Percentiles rank a stretch among this genome's conserved stretches.
These are phyloP conservation scores for Sclerotinia spermophila DNA, from an alignment of 2,329 filamentous ascomycete genomes.

Conservation along the genomic window DNA sequence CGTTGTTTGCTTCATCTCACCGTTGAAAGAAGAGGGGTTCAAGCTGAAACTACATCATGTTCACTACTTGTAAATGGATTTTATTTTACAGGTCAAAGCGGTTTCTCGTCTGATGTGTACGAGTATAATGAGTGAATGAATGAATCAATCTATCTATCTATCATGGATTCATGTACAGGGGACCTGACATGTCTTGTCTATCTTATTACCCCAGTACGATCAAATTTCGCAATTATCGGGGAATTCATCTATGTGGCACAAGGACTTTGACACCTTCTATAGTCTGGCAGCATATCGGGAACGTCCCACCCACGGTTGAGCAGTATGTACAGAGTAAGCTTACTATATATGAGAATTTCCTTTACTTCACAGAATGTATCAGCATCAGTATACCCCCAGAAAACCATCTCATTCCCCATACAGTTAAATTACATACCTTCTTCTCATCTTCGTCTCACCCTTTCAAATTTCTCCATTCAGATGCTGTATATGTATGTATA, in stretches of 20 bases:
- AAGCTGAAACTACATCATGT: constrained; percentile 3
- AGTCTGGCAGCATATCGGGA: background rate
- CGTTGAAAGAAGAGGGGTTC: constrained; percentile 1
- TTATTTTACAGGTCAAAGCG: background rate
- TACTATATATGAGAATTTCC: background rate
- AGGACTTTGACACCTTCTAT: background rate
- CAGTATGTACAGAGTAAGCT: too few species aligned
- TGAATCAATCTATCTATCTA: too few species aligned
- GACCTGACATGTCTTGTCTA: background rate
- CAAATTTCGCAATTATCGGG: background rate
- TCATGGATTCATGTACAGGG: too few species aligned
- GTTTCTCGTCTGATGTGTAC: background rate
- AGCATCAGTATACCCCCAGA: background rate
- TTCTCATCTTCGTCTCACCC: background rate
- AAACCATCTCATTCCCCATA: background rate
- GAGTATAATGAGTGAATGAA: too few species aligned
- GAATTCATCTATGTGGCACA: background rate
- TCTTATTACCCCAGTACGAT: background rate
- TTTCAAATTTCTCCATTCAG: background rate
- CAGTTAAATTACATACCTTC: background rate
- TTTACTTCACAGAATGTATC: background rate
- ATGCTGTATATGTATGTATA: too few species aligned
- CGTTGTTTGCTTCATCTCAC: constrained; percentile 10
- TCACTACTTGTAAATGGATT: background rate
- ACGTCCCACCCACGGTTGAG: background rate